phyloP scores from a whole-genome alignment of 1,284 basidiomycete genomes.

The Ganoderma sinense region DNA sequence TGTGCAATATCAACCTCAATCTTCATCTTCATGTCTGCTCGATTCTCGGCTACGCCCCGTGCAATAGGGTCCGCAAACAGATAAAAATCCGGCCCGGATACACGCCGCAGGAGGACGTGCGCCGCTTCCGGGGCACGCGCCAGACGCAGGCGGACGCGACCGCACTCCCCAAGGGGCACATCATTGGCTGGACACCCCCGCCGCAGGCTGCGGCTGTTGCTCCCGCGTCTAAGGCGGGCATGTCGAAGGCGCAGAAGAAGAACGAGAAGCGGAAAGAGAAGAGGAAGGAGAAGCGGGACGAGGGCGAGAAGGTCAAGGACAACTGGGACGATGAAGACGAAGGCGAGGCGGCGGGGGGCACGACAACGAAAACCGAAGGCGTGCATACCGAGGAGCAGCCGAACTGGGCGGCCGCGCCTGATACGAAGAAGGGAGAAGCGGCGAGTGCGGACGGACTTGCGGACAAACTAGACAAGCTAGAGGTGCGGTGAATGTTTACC shows the following conservation, averaged over 20 bases:
- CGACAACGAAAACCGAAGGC: constrained; percentile 17
- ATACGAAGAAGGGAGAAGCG: constrained; percentile 21
- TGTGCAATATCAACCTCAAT: not conserved
- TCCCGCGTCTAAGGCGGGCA: constrained; percentile 32
- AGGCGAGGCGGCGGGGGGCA: constrained; percentile 42
- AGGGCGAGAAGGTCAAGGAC: constrained; percentile 58
- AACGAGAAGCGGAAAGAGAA: constrained; percentile 80
- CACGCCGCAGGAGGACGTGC: constrained; percentile 94
- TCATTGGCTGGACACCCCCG: constrained; percentile 81
- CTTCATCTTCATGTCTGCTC: constrained; percentile 1
- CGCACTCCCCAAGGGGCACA: constrained; percentile 75
- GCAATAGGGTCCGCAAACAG: constrained; percentile 83
- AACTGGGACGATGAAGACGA: constrained; percentile 83
- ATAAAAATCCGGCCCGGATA: constrained; percentile 92
- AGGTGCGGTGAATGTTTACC: constrained; percentile 39
- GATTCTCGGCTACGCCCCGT: not conserved
- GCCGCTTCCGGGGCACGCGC: constrained; percentile 80
- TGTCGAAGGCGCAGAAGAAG: constrained; percentile 76
- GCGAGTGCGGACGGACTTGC: constrained; percentile 42
- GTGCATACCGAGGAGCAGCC: constrained; percentile 27
- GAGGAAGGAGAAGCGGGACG: constrained; percentile 60
- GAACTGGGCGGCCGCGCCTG: constrained; percentile 31
- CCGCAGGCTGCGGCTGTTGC: constrained; percentile 40
- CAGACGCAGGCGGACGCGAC: constrained; percentile 75
- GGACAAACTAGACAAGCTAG: constrained; percentile 54